Percentiles rank a stretch among this genome's conserved stretches.
Evolutionary conservation across 768 basidiomycete species (phyloP).

Genomic region (Agrocybe pediades): DNA sequence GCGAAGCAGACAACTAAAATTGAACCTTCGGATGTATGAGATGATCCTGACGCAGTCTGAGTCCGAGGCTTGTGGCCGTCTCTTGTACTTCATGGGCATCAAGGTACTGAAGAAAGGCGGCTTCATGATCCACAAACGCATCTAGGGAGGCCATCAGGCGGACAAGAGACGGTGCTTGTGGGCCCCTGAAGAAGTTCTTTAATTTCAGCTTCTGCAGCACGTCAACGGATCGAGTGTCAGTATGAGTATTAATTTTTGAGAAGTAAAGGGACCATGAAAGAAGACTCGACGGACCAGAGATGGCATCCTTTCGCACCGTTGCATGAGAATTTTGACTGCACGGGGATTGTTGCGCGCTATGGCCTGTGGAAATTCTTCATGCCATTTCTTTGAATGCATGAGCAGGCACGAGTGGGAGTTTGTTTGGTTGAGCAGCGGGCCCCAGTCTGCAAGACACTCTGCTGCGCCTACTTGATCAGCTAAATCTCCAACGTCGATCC

Average conservation of each 20-base stretch:
- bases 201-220: slow-evolving; percentile 25
- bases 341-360: slow-evolving; percentile 34
- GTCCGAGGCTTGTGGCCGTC: slow-evolving; percentile 23
- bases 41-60: slow-evolving; percentile 29
- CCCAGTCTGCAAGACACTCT: slow-evolving; percentile 37
- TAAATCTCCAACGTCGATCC: slow-evolving; percentile 38
- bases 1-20: neutral
- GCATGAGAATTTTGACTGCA: slow-evolving; percentile 33
- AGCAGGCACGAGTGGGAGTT: slow-evolving; percentile 35
- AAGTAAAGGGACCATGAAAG: neutral
- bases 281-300: slow-evolving; percentile 24
- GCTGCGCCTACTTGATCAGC: slow-evolving; percentile 32
- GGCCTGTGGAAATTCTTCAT: slow-evolving; percentile 28
- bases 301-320: slow-evolving; percentile 31
- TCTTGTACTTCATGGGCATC: slow-evolving; percentile 22
- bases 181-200: slow-evolving; percentile 24
- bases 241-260: no score
- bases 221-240: neutral
- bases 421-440: slow-evolving; percentile 32
- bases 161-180: slow-evolving; percentile 34
- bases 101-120: slow-evolving; percentile 34
- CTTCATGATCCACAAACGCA: slow-evolving; percentile 41
- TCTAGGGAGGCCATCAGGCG: slow-evolving; percentile 39
- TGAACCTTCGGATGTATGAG: slow-evolving; percentile 36
- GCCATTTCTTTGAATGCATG: slow-evolving; percentile 42